Evolutionary conservation across 371 early-diverging fungal species (phyloP).

Genomic region (Rhizopus sp.): DNA sequence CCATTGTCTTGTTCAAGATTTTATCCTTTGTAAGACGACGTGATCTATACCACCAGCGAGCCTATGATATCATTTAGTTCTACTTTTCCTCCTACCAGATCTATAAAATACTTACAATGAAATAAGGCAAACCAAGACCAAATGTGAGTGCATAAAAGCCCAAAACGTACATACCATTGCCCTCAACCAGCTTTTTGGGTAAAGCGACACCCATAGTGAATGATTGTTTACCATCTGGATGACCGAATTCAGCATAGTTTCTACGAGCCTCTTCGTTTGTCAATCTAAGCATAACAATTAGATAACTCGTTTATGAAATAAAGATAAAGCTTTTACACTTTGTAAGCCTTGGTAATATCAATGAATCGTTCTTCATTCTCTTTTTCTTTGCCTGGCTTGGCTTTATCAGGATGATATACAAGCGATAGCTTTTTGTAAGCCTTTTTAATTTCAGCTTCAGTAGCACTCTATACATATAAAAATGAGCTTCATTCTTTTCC

Average conservation of each 20-base stretch:
- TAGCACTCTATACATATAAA: constrained; percentile 46
- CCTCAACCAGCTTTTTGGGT: constrained; percentile 87
- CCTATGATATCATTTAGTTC: constrained; percentile 34
- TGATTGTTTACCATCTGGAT: constrained; percentile 95
- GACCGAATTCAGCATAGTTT: constrained; percentile 94
- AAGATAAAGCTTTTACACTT: constrained; percentile 59
- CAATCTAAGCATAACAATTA: constrained; percentile 51
- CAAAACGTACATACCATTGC: constrained; percentile 78
- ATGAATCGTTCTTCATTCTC: constrained; percentile 68
- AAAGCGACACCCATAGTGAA: constrained; percentile 93
- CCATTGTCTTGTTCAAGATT: constrained; percentile 90
- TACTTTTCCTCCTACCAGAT: not conserved
- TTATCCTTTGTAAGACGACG: constrained; percentile 86
- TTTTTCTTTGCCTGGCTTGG: constrained; percentile 60
- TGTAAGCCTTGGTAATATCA: constrained; percentile 87
- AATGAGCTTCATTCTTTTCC: not conserved
- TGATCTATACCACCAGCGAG: constrained; percentile 93
- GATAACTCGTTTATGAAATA: not conserved
- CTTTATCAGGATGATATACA: constrained; percentile 87
- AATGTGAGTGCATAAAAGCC: constrained; percentile 84
- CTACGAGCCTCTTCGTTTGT: constrained; percentile 90
- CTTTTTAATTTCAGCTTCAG: constrained; percentile 67
- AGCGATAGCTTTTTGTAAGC: constrained; percentile 76
- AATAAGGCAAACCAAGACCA: constrained; percentile 87
- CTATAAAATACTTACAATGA: constrained; percentile 56